Percentiles rank a stretch among this genome's conserved stretches.
phyloP scores from a whole-genome alignment of 441 rosid genomes.

The Adansonia rubrostipa region DNA sequence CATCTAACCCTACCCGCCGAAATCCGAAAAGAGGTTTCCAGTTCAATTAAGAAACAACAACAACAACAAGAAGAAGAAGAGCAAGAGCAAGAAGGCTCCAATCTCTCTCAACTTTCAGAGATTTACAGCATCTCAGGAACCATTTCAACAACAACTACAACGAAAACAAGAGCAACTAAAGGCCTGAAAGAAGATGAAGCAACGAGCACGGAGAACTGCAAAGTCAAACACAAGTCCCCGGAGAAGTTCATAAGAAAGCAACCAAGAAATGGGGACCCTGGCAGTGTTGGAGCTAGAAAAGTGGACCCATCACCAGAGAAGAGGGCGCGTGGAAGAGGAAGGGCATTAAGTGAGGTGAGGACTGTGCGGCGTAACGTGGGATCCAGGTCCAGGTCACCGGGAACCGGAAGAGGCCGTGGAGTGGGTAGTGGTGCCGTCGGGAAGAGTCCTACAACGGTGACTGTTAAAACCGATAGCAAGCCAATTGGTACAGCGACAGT shows the following conservation, averaged over 20 bases:
- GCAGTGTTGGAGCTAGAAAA: slow-evolving; percentile 39
- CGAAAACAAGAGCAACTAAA: slow-evolving; percentile 47
- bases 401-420: slow-evolving; percentile 39
- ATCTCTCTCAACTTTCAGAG: slow-evolving; percentile 61
- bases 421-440: slow-evolving; percentile 31
- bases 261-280: slow-evolving; percentile 36
- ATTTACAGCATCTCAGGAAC: slow-evolving; percentile 55
- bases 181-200: slow-evolving; percentile 71
- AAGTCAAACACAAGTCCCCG: slow-evolving; percentile 44
- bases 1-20: slow-evolving; percentile 6
- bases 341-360: slow-evolving; percentile 35
- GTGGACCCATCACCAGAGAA: slow-evolving; percentile 35
- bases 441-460: slow-evolving; percentile 47
- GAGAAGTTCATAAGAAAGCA: slow-evolving; percentile 57
- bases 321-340: slow-evolving; percentile 36
- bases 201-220: slow-evolving; percentile 52
- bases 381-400: slow-evolving; percentile 62
- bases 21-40: slow-evolving; percentile 25
- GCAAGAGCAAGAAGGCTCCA: slow-evolving; percentile 34
- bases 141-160: slow-evolving; percentile 49
- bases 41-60: slow-evolving; percentile 28
- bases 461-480: slow-evolving; percentile 36
- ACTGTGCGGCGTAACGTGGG: slow-evolving; percentile 43
- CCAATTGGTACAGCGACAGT: background rate
- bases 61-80: slow-evolving; percentile 18